These are phyloP conservation scores for Nitzschia sp. DNA, from an alignment of 108 stramenopile species.

Conservation along the genomic window DNA sequence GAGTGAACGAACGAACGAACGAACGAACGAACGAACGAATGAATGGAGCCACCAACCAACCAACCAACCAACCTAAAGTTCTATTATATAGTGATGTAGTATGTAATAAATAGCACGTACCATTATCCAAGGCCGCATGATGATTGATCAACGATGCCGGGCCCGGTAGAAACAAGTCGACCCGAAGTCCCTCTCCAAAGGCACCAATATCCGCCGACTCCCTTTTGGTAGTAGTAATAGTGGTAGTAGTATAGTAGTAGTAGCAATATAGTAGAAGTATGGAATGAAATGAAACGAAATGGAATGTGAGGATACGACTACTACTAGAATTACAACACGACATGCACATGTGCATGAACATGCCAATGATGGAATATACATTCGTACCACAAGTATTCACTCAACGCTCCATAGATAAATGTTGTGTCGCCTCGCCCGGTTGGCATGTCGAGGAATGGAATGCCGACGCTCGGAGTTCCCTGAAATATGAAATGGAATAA, in stretches of 20 bases:
- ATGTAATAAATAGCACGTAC: background rate
- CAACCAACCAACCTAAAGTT: background rate
- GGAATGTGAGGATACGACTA: too few species aligned
- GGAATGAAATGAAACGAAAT: too few species aligned
- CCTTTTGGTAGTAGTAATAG: too few species aligned
- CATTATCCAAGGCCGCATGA: conserved; percentile 28
- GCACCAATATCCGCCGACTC: conserved; percentile 15
- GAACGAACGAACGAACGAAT: background rate
- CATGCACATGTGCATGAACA: too few species aligned
- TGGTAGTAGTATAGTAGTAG: too few species aligned
- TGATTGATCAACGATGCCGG: conserved; percentile 18
- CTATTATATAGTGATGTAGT: too few species aligned
- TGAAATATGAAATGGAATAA: too few species aligned
- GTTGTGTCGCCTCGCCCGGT: background rate
- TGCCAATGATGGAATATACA: background rate
- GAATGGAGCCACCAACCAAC: background rate
- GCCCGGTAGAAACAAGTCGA: conserved; percentile 19
- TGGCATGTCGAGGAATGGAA: conserved; percentile 3
- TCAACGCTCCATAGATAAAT: background rate
- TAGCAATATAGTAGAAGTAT: too few species aligned
- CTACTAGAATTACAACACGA: too few species aligned
- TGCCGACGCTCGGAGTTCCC: conserved; percentile 11
- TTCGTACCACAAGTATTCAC: conserved; percentile 14
- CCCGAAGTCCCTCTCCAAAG: conserved; percentile 9
- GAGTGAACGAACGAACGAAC: background rate